Percentiles rank a stretch among this genome's conserved stretches.
Evolutionary conservation across 1,139 yeast species (phyloP).

Genomic region (Yamadazyma membranifaciens): DNA sequence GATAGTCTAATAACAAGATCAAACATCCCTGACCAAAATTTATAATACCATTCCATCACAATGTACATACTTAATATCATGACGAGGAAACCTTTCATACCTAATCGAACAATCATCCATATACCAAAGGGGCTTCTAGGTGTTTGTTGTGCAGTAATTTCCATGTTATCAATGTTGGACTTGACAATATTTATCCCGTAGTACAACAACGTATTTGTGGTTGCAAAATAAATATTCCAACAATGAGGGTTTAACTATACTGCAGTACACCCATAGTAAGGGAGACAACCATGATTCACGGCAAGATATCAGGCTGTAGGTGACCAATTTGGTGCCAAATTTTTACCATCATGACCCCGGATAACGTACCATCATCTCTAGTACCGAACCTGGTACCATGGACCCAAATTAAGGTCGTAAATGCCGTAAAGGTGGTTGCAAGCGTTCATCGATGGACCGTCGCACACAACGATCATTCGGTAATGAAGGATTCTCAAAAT

Average conservation of each 20-base stretch:
- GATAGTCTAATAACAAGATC: not conserved
- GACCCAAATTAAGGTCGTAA: no score
- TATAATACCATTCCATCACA: constrained; percentile 7
- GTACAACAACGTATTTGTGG: constrained; percentile 3
- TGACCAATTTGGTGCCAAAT: no score
- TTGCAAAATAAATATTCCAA: constrained; percentile 1
- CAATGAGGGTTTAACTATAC: not conserved
- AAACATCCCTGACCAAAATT: constrained; percentile 6
- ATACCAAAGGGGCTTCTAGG: not conserved
- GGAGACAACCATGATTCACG: no score
- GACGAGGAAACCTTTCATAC: constrained; percentile 1
- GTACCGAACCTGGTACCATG: no score
- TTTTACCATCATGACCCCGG: no score
- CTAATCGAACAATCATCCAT: not conserved
- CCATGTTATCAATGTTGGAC: not conserved
- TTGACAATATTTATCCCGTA: not conserved
- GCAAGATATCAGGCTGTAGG: no score
- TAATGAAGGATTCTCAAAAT: not conserved
- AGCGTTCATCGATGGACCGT: no score
- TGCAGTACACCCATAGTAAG: not conserved
- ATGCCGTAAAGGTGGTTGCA: no score
- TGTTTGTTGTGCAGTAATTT: not conserved
- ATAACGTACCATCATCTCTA: no score
- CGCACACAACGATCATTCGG: constrained; percentile 3
- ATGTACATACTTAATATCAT: constrained; percentile 3